Base-by-base conservation (phyloP, 805 yeast genomes). In the Myxozyma mucilagina region DNA sequence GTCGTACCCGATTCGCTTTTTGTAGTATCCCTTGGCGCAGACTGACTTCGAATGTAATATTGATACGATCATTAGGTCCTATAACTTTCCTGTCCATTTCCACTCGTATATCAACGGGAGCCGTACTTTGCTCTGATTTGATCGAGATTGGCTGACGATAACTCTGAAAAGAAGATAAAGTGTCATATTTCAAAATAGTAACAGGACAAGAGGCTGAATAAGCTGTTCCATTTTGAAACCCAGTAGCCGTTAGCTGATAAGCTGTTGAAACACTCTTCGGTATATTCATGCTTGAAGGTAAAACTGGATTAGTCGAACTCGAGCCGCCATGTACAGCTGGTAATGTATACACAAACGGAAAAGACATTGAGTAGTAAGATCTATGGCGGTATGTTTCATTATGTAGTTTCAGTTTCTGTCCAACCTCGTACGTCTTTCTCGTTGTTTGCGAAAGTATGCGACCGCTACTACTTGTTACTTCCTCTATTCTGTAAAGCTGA, bases 401-500 rank as follows among this genome's bases (percentile, higher is more conserved):
- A 57, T 67, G 73, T 8, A 73, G 59, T 8, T 47, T 64, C 44
- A 68, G 59, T 35, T 69, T 69, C 13, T 72, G 66, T 5, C 78
- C 78, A 13, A 77, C 71, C 31, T 70, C 61, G 52, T 67, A 77
- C 51, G 76, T 72, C 63, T 73, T 72, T 38, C 73, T 77, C 44
- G 72, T 69, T 62, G 72, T 72, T 41, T 47, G 53, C 31, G 38
- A 41, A 38, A 38, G 42, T 29, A 71, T 49, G 8, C 36, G 13
- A 1, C 38, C 54, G 6, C 45, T 50, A 32, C n/a, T 48, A 3
- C 16, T 42, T n/a, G 56, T 70, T 20, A 76, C 69, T 13, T 70
- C 64, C 60, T 77, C 80, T 1, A 79, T 76, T 13, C 80, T 67
- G 57, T 73, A 75, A 6, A 77, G 70, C 16, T 77, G 76, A 7